These are phyloP conservation scores for Schoenoplectus triqueter DNA, from an alignment of 202 grass and related monocot species.

Conservation along the genomic window DNA sequence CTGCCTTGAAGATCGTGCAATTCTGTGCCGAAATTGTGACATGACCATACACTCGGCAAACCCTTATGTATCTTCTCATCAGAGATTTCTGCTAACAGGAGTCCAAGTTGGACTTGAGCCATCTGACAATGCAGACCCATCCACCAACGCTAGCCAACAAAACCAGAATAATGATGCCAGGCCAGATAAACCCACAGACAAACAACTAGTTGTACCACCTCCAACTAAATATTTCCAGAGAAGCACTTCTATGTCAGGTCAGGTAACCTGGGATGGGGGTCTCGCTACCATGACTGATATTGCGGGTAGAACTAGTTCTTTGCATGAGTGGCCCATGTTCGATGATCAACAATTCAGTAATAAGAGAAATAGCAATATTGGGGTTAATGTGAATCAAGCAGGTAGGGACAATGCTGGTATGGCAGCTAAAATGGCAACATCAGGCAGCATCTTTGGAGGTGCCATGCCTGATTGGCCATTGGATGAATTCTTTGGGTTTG, in stretches of 20 bases:
- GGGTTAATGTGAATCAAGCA: conserved; percentile 28
- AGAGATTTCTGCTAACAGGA: conserved; percentile 92
- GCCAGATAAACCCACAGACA: neutral
- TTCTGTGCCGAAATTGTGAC: conserved; percentile 94
- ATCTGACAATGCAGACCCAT: conserved; percentile 55
- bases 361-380: conserved; percentile 3
- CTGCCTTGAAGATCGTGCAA: conserved; percentile 86
- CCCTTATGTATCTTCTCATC: conserved; percentile 79
- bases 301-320: conserved; percentile 36
- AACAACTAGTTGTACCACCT: conserved; percentile 35
- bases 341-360: conserved; percentile 47
- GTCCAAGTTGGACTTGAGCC: conserved; percentile 93
- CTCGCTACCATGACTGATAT: conserved; percentile 44
- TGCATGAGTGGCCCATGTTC: conserved; percentile 58
- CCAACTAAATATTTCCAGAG: conserved; percentile 38
- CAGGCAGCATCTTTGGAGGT: conserved; percentile 44
- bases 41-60: conserved; percentile 88
- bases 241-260: conserved; percentile 45
- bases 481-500: conserved; percentile 70
- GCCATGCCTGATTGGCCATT: conserved; percentile 67
- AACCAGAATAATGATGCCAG: neutral
- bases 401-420: conserved; percentile 22
- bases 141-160: conserved; percentile 40
- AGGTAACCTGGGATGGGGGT: conserved; percentile 44
- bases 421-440: conserved; percentile 47